phyloP scores from a whole-genome alignment of 23 red algal species.

The Gracilaria gracilis region DNA sequence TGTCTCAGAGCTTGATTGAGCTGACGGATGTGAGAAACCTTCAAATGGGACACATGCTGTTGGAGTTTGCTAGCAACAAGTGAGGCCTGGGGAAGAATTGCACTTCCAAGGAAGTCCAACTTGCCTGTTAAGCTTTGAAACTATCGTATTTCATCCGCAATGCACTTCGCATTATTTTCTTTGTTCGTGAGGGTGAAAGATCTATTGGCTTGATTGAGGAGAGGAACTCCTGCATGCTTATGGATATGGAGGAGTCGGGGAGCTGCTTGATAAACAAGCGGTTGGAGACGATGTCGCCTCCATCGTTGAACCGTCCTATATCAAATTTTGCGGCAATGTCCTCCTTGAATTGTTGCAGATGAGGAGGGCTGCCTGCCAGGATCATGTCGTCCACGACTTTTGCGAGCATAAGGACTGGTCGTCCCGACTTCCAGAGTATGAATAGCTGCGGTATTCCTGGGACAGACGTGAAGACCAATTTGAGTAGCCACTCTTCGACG shows the following conservation, averaged over 20 bases:
- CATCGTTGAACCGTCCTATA: conserved; percentile 12
- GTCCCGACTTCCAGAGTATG: background rate
- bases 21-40: background rate
- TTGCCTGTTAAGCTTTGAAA: background rate
- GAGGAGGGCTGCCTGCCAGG: background rate
- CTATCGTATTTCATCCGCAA: background rate
- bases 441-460: conserved; percentile 47
- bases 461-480: background rate
- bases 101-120: conserved; percentile 28
- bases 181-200: background rate
- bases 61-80: conserved; percentile 1
- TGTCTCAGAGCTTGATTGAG: background rate
- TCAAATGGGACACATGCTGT: background rate
- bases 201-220: conserved; percentile 2
- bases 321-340: background rate
- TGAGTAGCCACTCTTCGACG: conserved; percentile 27
- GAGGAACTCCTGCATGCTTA: conserved; percentile 34
- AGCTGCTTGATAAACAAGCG: background rate
- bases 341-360: background rate
- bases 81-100: conserved; percentile 13
- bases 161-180: background rate
- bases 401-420: conserved; percentile 10
- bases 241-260: background rate
- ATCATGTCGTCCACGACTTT: conserved; percentile 58
- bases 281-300: background rate